These are phyloP conservation scores for Pseudocercospora cruenta DNA, from an alignment of 2,329 filamentous ascomycete genomes.

Conservation along the genomic window DNA sequence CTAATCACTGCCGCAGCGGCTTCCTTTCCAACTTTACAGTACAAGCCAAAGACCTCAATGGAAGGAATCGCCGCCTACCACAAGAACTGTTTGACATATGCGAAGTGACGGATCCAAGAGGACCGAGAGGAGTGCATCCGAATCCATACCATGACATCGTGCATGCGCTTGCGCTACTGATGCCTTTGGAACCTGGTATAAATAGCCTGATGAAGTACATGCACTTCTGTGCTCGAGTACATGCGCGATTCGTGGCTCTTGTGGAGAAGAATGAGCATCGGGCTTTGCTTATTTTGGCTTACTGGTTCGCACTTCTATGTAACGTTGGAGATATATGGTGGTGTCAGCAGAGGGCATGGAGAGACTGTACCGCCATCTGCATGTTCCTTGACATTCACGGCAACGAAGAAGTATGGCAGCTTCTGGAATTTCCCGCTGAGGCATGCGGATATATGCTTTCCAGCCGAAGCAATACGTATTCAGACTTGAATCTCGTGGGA, in stretches of 20 bases:
- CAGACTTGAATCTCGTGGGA: background rate
- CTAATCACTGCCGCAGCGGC: constrained; percentile 17
- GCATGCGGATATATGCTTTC: constrained; percentile 11
- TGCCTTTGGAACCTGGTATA: constrained; percentile 17
- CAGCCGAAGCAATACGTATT: background rate
- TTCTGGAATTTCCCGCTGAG: constrained; percentile 10
- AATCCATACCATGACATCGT: constrained; percentile 24
- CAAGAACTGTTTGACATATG: constrained; percentile 15
- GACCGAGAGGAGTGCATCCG: constrained; percentile 14
- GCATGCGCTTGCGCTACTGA: constrained; percentile 15
- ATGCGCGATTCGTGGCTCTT: constrained; percentile 16
- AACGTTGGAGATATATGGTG: constrained; percentile 21
- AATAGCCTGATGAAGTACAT: constrained; percentile 22
- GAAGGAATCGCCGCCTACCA: constrained; percentile 3
- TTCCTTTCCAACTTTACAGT: constrained; percentile 18
- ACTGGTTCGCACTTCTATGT: constrained; percentile 19
- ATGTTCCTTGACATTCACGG: constrained; percentile 7
- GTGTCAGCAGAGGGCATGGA: constrained; percentile 18
- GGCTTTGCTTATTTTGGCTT: constrained; percentile 16
- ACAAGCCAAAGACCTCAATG: background rate
- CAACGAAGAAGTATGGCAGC: background rate
- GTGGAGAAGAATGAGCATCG: constrained; percentile 18
- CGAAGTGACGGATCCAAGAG: constrained; percentile 16
- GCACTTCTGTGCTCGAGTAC: constrained; percentile 20
- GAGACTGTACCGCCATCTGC: constrained; percentile 20